Conservation (phyloP, 2,329 filamentous ascomycete genomes). For the Fusarium sp. region DNA sequence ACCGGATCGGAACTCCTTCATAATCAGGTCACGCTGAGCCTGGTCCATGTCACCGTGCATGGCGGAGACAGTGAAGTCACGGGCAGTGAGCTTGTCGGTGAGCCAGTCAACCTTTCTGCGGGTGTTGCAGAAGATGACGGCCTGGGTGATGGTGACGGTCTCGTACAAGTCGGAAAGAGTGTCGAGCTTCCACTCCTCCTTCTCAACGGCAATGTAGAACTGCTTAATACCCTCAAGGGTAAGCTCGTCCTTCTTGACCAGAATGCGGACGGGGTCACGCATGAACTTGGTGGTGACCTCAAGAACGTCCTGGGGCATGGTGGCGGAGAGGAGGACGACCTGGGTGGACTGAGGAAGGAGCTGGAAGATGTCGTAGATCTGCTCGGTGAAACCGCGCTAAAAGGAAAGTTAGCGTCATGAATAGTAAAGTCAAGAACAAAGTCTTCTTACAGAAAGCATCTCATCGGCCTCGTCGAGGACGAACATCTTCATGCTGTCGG, state of each 20-base stretch:
- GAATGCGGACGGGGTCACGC: slow-evolving; percentile 97
- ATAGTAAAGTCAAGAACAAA: neutral
- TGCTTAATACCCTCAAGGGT: slow-evolving; percentile 99
- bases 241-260: slow-evolving; percentile 99
- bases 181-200: slow-evolving; percentile 99
- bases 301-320: slow-evolving; percentile 98
- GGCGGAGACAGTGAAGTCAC: slow-evolving; percentile 99
- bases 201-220: slow-evolving; percentile 99
- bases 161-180: slow-evolving; percentile 99
- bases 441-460: slow-evolving; percentile 84
- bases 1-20: slow-evolving; percentile 99
- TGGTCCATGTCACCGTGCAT: slow-evolving; percentile 99
- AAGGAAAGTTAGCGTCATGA: slow-evolving; percentile 52
- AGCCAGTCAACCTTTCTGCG: slow-evolving; percentile 99
- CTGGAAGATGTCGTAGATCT: slow-evolving; percentile 99
- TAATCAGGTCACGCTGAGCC: slow-evolving; percentile 96
- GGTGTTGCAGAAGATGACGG: slow-evolving; percentile 99
- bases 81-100: slow-evolving; percentile 97
- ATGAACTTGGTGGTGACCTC: slow-evolving; percentile 99
- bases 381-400: slow-evolving; percentile 97
- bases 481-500: slow-evolving; percentile 99
- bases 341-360: slow-evolving; percentile 97
- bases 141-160: slow-evolving; percentile 99
- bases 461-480: slow-evolving; percentile 99
- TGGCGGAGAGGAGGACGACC: slow-evolving; percentile 97